A percentile compares a stretch with the other conserved stretches of the same genome.
These are phyloP conservation scores for Bocquillonia castaneifolia DNA, from an alignment of 441 rosid species.

Conservation along the genomic window DNA sequence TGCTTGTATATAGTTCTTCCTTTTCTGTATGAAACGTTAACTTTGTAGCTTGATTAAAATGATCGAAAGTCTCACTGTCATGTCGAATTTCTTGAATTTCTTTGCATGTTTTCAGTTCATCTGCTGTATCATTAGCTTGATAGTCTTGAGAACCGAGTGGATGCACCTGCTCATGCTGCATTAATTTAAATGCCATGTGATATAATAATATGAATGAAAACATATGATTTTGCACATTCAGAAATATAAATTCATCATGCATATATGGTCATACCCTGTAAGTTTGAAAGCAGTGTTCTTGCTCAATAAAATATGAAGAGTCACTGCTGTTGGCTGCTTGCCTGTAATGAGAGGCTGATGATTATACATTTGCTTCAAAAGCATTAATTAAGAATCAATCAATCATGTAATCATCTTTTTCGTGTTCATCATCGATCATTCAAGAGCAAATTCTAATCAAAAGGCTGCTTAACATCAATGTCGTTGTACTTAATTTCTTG, in stretches of 20 bases:
- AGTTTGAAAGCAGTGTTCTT: slow-evolving; percentile 21
- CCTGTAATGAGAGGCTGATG: slow-evolving; percentile 31
- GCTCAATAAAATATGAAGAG: slow-evolving; percentile 33
- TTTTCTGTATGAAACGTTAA: slow-evolving; percentile 1
- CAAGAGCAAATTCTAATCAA: not conserved
- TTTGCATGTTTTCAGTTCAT: slow-evolving; percentile 9
- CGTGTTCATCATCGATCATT: not conserved
- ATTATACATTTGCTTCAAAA: slow-evolving; percentile 8
- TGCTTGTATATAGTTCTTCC: slow-evolving; percentile 29
- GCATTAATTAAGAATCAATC: not conserved
- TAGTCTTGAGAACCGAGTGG: slow-evolving; percentile 37
- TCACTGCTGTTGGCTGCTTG: slow-evolving; percentile 24
- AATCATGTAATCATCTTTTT: too few relatives aligned
- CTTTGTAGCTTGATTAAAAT: slow-evolving; percentile 19
- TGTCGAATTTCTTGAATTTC: slow-evolving; percentile 27
- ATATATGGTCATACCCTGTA: slow-evolving; percentile 35
- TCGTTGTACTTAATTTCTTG: too few relatives aligned
- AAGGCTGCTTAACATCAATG: not conserved
- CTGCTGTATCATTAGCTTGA: slow-evolving; percentile 16
- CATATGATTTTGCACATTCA: not conserved
- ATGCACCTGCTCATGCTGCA: slow-evolving; percentile 51
- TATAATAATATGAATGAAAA: not conserved
- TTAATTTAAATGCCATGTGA: slow-evolving; percentile 12
- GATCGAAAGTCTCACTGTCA: slow-evolving; percentile 14
- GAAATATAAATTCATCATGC: not conserved